Evolutionary conservation across 2,329 filamentous ascomycete genomes (phyloP), one percentile per base, ranked within the genome.

Genomic region (Fusarium denticulatum): DNA sequence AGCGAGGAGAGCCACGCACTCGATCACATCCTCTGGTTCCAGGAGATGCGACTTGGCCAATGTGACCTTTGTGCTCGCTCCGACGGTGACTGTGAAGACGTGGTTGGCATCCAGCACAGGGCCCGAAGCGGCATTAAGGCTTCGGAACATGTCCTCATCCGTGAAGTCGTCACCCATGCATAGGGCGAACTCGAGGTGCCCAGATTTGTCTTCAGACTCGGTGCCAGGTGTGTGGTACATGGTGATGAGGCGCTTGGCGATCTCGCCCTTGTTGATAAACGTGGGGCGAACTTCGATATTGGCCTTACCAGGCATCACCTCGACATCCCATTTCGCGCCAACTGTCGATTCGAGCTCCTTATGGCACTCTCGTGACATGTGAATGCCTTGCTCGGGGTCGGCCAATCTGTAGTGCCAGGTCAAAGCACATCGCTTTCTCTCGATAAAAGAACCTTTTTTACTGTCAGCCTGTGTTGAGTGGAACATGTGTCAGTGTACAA

Each of bases 241-340:
- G 28, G 89, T 85, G 42, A 98, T 91, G 24, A 99, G 88, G 11
- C 92, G 91, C 84, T 94, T 95, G 22, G 92, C 94, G 73, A 98
- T 98, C 83, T 97, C 95, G 36, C 96, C 96, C 86, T 99, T 99
- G 88, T 98, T 98, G 85, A 99, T 95, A 79, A 97, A 97, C 2
- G 92, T 95, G 34, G 96, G 96, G n/a, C 96, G 92, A 37, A 98
- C 96, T 83, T 99, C 96, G 32, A 99, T 87, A 80, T 98, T 98
- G 70, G 96, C 96, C 85, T 98, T 99, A 77, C 96, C 96, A 0
- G 91, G 90, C 95, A 98, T 98, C 67, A 99, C 95, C 78, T 98
- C 96, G 7, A 98, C 94, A 53, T 97, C 95, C 89, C 92, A 97
- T 72, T 90, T 90, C 79, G 91, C 92, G 58, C 86, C 91, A 2